Evolutionary conservation across 495 filamentous ascomycete species (phyloP), one percentile per base, ranked within the genome.

Genomic region (Penicillium manginii): DNA sequence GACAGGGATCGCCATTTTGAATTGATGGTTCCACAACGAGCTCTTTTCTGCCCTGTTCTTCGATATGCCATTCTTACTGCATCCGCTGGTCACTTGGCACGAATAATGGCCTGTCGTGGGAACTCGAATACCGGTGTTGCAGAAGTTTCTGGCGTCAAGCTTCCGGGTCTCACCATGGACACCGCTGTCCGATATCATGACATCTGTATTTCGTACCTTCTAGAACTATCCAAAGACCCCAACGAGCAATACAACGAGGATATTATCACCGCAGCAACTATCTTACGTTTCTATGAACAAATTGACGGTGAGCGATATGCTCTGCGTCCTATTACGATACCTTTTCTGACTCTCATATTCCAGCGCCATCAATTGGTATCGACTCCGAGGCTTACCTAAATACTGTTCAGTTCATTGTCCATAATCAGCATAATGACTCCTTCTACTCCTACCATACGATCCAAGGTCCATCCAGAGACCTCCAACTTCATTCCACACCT

Each of bases 281-380:
- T 74, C 10, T 54, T 76, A 32, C 61, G 73, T 11, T 68, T 70
- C 55, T 71, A 69, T 45, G 73, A 76, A 52, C 70, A 74, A 55
- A 64, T 74, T 40, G 66, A 68, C 33, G 69, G 67, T 67, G 52
- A 26, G 58, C n/a, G n/a, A n/a, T n/a, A n/a, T n/a, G n/a, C n/a
- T n/a, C n/a, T n/a, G n/a, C n/a, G n/a, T n/a, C n/a, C n/a, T n/a
- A n/a, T n/a, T n/a, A n/a, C n/a, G n/a, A n/a, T n/a, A n/a, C n/a
- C n/a, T 47, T 22, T 31, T 18, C 22, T 40, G 14, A 40, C 37
- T 10, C 42, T 6, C 4, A 46, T 46, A 21, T 46, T 46, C 42
- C 21, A 60, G 57, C 61, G 9, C 64, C 64, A 18, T 57, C 67
- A 26, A 55, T 47, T n/a, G 65, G 60, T 23, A 52, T 52, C n/a